Conservation (phyloP, 805 yeast genomes). For the Ogataea nakhonphanomensis region DNA sequence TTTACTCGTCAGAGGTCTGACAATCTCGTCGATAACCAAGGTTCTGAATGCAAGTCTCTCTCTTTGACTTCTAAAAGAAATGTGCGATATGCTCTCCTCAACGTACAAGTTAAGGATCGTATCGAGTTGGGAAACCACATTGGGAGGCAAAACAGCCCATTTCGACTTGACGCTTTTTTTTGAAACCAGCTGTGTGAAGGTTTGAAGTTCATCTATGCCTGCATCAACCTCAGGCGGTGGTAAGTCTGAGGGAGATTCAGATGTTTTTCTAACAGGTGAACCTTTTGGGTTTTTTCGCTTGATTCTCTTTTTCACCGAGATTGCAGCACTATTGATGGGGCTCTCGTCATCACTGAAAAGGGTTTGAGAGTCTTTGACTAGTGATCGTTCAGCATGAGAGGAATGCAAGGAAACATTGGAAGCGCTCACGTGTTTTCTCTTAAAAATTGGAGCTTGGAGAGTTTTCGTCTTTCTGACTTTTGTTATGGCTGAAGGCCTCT, state of each 20-base stretch:
- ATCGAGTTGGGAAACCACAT: conserved; percentile 12
- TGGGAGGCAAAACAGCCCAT: conserved; percentile 22
- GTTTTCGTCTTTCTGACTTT: conserved; percentile 10
- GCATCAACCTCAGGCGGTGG: neutral
- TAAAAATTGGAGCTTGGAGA: conserved; percentile 7
- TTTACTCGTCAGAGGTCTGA: conserved; percentile 22
- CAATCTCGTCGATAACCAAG: conserved; percentile 18
- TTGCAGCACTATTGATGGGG: conserved; percentile 2
- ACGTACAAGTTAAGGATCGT: conserved; percentile 19
- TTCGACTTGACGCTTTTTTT: conserved; percentile 15
- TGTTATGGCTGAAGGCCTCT: conserved; percentile 17
- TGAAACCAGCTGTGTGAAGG: conserved; percentile 13
- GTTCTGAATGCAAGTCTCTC: conserved; percentile 19
- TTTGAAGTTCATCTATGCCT: conserved; percentile 5
- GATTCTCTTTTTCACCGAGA: neutral
- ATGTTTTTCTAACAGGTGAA: too few species aligned
- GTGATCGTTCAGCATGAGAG: conserved; percentile 10
- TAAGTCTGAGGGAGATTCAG: neutral
- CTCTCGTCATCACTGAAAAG: conserved; percentile 22
- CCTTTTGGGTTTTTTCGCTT: neutral
- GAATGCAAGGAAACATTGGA: conserved; percentile 1
- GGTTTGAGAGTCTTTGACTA: conserved; percentile 20
- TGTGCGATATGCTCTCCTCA: conserved; percentile 18
- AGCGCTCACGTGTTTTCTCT: neutral
- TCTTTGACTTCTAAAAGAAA: conserved; percentile 14